phyloP scores from a whole-genome alignment of 345 rosid species.

The Lumnitzera littorea region DNA sequence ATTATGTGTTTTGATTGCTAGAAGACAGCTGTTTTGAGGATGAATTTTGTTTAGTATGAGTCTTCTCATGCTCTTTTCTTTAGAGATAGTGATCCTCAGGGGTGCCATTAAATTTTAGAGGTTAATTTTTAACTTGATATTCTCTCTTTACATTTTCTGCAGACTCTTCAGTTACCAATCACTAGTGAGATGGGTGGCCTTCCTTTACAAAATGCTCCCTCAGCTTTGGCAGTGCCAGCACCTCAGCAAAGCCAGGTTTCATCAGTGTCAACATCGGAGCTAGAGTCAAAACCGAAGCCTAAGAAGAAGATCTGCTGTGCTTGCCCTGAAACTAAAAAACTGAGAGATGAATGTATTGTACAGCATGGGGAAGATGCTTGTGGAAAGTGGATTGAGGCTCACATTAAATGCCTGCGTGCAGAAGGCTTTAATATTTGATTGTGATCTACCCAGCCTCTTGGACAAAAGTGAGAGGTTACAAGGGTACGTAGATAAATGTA shows the following conservation, averaged over 20 bases:
- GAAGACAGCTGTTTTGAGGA: no score
- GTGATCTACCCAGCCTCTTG: neutral
- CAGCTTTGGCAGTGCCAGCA: conserved; percentile 31
- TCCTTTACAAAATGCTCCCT: conserved; percentile 30
- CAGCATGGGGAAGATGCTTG: conserved; percentile 82
- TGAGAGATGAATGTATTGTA: conserved; percentile 90
- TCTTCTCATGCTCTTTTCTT: no score
- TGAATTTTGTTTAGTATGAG: no score
- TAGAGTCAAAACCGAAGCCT: conserved; percentile 66
- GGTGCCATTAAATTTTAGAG: no score
- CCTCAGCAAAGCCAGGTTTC: conserved; percentile 35
- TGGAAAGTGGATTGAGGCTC: conserved; percentile 94
- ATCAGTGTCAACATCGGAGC: conserved; percentile 11
- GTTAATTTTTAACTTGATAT: no score
- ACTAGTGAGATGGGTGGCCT: conserved; percentile 40
- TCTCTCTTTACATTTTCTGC: no score
- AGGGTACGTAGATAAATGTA: no score
- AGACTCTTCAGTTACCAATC: no score
- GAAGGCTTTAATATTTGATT: conserved; percentile 82
- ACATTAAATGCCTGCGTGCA: conserved; percentile 75
- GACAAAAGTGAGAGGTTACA: no score
- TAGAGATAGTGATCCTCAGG: no score
- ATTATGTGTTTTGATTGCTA: no score
- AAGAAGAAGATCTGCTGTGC: conserved; percentile 93
- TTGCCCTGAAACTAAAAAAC: conserved; percentile 81